phyloP scores from a whole-genome alignment of 2,329 filamentous ascomycete genomes.

The Beauveria scarabaeidicola region DNA sequence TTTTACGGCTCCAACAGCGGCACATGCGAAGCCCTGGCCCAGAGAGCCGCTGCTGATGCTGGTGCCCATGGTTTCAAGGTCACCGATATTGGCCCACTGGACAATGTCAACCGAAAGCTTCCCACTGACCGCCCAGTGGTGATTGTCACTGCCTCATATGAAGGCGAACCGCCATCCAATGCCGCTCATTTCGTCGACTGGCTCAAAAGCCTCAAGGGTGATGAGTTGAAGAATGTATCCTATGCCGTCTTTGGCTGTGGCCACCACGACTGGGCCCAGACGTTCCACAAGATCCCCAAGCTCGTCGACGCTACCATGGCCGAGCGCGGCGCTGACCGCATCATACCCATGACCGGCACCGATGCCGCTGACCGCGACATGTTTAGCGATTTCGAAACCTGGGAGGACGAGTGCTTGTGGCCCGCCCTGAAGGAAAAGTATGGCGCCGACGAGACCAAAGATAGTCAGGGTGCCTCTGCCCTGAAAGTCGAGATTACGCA shows the following conservation, averaged over 20 bases:
- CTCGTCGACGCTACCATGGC: conserved; percentile 47
- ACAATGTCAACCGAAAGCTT: conserved; percentile 52
- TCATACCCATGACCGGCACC: conserved; percentile 42
- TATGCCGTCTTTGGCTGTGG: conserved; percentile 68
- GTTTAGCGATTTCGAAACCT: conserved; percentile 58
- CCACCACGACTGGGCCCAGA: conserved; percentile 46
- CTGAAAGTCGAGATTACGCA: conserved; percentile 41
- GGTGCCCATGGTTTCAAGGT: conserved; percentile 50
- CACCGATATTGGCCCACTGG: conserved; percentile 44
- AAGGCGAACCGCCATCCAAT: conserved; percentile 67
- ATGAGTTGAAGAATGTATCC: conserved; percentile 45
- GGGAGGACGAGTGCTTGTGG: conserved; percentile 52
- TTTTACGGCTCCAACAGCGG: conserved; percentile 68
- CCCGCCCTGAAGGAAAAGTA: conserved; percentile 40
- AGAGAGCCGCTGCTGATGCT: conserved; percentile 53
- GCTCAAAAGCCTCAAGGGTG: conserved; percentile 45
- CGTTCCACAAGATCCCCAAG: conserved; percentile 60
- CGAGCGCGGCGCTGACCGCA: conserved; percentile 24
- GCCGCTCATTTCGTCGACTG: conserved; percentile 60
- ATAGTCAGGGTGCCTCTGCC: conserved; percentile 14
- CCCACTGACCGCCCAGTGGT: conserved; percentile 53
- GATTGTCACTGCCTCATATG: conserved; percentile 63
- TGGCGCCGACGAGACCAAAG: conserved; percentile 22
- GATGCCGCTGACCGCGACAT: conserved; percentile 57
- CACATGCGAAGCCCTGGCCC: conserved; percentile 63